Base-by-base conservation (phyloP, 1,284 basidiomycete species). In the Trametes polyzona region DNA sequence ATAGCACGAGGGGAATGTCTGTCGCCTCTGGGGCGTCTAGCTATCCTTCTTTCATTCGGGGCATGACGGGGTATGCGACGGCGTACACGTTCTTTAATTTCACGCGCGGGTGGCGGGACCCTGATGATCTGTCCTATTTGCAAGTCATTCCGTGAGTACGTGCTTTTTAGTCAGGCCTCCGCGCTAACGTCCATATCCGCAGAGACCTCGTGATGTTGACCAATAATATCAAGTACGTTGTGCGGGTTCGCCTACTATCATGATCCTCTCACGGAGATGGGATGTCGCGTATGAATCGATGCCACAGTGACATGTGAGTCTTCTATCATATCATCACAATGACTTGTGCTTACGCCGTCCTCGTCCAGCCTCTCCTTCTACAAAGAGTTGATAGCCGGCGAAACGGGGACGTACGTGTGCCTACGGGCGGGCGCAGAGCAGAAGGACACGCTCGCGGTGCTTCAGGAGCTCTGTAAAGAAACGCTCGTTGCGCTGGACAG, bases 321-420 rank as follows among this genome's bases (percentile, higher is more conserved):
- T 30, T 24, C 26, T 1, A 11, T 26, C 7, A n/a, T 8, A 16
- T n/a, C 26, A 23, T 35, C 14, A n/a, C 26, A 3, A 24, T 8
- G 14, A 23, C 5, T 26, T 21, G 4, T 4, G 4, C 16, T n/a
- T 3, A 14, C 17, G 30, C 17, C 16, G 10, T 32, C 14, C 4
- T 6, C 3, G 17, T 16, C 16, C 29, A 53, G 51, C 32, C 51
- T 58, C 21, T 58, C 57, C 12, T 54, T 58, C 35, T 58, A 53
- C 41, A 58, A 54, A 37, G 57, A 58, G 29, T 30, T 19, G 7
- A 10, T 54, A 19, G 51, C 24, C 4, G 57, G 57, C 10, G 57
- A 58, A 16, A 58, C 47, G 14, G 30, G 54, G 36, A 58, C 49
- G 17, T 54, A 41, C 37, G 24, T 58, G 1, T 27, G 44, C 26